These are phyloP conservation scores for Pouteria campechiana DNA, from an alignment of 179 eudicot genomes.

Conservation along the genomic window DNA sequence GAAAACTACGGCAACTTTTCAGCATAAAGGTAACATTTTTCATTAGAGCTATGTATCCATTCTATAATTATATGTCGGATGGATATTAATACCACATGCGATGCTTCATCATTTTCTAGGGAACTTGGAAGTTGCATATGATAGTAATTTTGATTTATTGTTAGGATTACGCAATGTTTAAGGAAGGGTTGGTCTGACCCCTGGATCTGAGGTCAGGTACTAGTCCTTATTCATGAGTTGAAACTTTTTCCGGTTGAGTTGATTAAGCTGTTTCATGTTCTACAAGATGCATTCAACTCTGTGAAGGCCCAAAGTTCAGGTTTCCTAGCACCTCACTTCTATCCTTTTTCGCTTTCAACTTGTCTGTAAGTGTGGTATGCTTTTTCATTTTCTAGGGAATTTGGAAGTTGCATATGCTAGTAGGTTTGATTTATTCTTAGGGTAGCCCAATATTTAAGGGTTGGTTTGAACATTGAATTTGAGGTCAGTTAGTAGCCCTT, in stretches of 20 bases:
- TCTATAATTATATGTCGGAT: not conserved
- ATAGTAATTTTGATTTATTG: not conserved
- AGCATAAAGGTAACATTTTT: constrained; percentile 1
- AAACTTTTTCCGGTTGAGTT: too few species aligned
- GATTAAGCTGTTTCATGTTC: too few species aligned
- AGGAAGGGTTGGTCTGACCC: not conserved
- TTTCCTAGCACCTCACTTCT: too few species aligned
- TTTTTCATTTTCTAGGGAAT: not conserved
- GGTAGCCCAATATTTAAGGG: not conserved
- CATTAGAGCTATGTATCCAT: not conserved
- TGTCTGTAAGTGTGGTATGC: too few species aligned
- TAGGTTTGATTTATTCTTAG: not conserved
- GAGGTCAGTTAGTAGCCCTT: too few species aligned
- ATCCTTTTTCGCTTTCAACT: too few species aligned
- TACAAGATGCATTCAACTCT: too few species aligned
- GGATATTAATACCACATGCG: too few species aligned
- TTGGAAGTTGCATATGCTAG: not conserved
- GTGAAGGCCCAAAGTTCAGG: too few species aligned
- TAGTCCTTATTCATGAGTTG: too few species aligned
- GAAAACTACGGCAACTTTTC: constrained; percentile 1
- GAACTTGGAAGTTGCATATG: not conserved
- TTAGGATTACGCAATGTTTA: not conserved
- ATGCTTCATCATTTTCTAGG: not conserved
- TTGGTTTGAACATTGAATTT: too few species aligned
- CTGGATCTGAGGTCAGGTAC: too few species aligned